phyloP scores from a whole-genome alignment of 768 basidiomycete species.

The Tricholoma sp. region DNA sequence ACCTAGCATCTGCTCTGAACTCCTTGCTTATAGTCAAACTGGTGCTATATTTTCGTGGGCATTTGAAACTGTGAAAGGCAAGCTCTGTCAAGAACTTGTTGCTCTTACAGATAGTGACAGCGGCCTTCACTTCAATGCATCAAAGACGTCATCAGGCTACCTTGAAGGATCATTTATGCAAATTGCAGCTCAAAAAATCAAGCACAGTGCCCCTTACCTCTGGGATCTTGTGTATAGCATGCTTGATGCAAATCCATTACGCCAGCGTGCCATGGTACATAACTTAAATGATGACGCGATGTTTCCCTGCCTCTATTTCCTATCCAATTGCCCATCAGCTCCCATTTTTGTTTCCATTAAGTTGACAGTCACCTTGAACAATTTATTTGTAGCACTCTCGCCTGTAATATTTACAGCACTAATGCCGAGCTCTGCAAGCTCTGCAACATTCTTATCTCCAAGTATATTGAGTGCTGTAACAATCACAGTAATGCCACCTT shows the following conservation, averaged over 20 bases:
- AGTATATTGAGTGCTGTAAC: too few species aligned
- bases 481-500: constrained; percentile 11
- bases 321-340: constrained; percentile 12
- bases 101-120: not conserved
- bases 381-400: constrained; percentile 7
- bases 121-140: too few species aligned
- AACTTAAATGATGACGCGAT: constrained; percentile 10
- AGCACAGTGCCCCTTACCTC: not conserved
- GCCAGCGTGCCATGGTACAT: not conserved
- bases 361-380: constrained; percentile 13
- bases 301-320: constrained; percentile 13
- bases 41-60: not conserved
- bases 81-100: not conserved
- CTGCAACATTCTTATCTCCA: too few species aligned
- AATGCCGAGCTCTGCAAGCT: too few species aligned
- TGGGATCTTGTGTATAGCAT: not conserved
- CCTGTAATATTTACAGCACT: too few species aligned
- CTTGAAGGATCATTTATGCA: not conserved
- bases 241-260: not conserved
- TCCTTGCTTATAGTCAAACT: not conserved
- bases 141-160: not conserved
- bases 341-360: not conserved
- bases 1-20: not conserved
- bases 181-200: not conserved
- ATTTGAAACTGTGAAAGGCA: not conserved